Conservation (phyloP, 2,329 filamentous ascomycete species). For the Ceratocystis eucalypticola region DNA sequence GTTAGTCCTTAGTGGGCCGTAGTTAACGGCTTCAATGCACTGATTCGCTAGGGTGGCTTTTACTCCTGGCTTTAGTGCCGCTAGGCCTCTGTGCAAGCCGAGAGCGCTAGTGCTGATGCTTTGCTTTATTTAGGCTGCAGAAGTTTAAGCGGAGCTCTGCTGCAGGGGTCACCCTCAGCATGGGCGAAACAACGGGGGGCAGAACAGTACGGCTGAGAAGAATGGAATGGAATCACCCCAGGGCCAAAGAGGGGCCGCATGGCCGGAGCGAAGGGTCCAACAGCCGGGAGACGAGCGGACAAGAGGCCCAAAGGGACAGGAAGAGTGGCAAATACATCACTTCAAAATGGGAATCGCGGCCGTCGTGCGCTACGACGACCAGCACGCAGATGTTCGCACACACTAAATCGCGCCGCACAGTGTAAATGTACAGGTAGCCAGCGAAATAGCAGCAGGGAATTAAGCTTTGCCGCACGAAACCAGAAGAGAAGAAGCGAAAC, state of each 20-base stretch:
- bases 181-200: not conserved
- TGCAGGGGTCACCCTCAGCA: not conserved
- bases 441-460: too few species aligned
- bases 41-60: not conserved
- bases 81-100: not conserved
- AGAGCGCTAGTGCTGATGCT: not conserved
- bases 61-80: not conserved
- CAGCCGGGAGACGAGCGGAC: not conserved
- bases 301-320: not conserved
- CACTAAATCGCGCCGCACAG: too few species aligned
- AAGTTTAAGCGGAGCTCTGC: not conserved
- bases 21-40: too few species aligned
- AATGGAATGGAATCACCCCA: not conserved
- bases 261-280: not conserved
- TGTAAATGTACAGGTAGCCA: too few species aligned
- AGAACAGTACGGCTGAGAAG: not conserved
- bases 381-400: too few species aligned
- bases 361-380: too few species aligned
- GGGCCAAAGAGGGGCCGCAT: not conserved
- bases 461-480: too few species aligned
- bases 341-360: too few species aligned
- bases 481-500: too few species aligned
- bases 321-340: not conserved
- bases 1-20: not conserved
- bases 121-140: not conserved